Base-by-base conservation (phyloP, 2,329 filamentous ascomycete species). In the Trichocomaceae sp. region DNA sequence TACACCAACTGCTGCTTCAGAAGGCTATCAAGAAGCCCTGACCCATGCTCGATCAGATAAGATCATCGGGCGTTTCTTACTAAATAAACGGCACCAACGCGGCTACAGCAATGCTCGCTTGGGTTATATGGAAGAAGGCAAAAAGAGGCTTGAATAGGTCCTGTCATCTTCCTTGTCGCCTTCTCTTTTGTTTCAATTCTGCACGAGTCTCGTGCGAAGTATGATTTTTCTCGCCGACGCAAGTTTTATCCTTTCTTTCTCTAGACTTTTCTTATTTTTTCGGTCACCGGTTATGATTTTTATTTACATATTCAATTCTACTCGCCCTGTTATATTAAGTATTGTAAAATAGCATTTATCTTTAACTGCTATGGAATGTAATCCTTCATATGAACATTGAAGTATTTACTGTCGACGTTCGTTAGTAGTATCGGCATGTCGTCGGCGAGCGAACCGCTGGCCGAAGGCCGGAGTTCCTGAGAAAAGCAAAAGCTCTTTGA, bases 111-210 rank as follows among this genome's bases (percentile, higher is more conserved):
- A 88, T 61, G 86, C 87, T 44, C 80, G 89, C 58, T 85, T 95
- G 63, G 81, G 89, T 31, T 93, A 87, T 63, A 83, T 95, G 53
- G 93, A 99, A 71, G 93, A 99, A 74, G 93, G 93, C 52, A 99
- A 99, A 81, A 99, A 96, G 82, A 88, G 93, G 69, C 95, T 95
- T 66, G 93, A 99, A 60, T 77, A 69, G 59, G 57, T 52, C 47
- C 22, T 54, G n/a, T n/a, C n/a, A n/a, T 22, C 22, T 48, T 62
- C 52, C 54, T 42, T 55, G 55, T 45, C 55, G 49, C 10, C 46
- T 17, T 46, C 26, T 48, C 41, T 52, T 2, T 31, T 51, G 12
- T 47, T 41, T 33, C 6, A n/a, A 9, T n/a, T 20, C 22, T 22
- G 29, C 13, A 7, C 20, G n/a, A n/a, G n/a, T 33, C 9, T 39